These are phyloP conservation scores for Achaetomium macrosporum DNA, from an alignment of 2,329 filamentous ascomycete species.

Conservation along the genomic window DNA sequence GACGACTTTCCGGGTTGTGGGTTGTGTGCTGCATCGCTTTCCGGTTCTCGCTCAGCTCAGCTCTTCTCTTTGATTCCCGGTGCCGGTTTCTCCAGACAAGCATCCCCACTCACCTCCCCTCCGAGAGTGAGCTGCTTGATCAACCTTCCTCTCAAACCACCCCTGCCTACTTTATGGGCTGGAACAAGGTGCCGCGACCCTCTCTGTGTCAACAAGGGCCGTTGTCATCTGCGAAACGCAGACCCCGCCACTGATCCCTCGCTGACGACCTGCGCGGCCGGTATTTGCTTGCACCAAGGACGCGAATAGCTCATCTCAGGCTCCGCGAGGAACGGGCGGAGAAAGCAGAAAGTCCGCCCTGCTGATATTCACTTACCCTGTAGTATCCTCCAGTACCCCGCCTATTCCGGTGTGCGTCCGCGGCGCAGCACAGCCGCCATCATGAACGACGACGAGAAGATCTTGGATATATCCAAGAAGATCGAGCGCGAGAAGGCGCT, in stretches of 20 bases:
- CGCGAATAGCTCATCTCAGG: conserved; percentile 2
- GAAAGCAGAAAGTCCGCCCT: background rate
- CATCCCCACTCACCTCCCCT: no score
- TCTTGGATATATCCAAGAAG: conserved; percentile 86
- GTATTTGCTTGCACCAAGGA: conserved; percentile 1
- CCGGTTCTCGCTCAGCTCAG: no score
- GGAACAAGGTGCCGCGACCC: conserved; percentile 11
- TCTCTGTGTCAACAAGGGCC: conserved; percentile 19
- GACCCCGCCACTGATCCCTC: conserved; percentile 31
- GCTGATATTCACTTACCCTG: background rate
- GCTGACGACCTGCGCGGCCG: conserved; percentile 21
- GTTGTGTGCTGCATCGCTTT: no score
- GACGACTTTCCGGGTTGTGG: no score
- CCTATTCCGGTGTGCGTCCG: conserved; percentile 16
- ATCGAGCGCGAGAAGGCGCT: conserved; percentile 96
- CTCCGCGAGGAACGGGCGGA: background rate
- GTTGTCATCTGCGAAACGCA: conserved; percentile 29
- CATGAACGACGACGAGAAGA: conserved; percentile 60
- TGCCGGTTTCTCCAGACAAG: background rate
- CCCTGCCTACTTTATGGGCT: conserved; percentile 3
- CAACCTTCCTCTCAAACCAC: conserved; percentile 4
- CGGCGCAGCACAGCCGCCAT: conserved; percentile 31
- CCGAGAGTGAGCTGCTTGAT: background rate
- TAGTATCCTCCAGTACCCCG: conserved; percentile 7
- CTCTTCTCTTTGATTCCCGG: no score